Conservation (phyloP, 257 asterid species). For the Solanum clarkiae region DNA sequence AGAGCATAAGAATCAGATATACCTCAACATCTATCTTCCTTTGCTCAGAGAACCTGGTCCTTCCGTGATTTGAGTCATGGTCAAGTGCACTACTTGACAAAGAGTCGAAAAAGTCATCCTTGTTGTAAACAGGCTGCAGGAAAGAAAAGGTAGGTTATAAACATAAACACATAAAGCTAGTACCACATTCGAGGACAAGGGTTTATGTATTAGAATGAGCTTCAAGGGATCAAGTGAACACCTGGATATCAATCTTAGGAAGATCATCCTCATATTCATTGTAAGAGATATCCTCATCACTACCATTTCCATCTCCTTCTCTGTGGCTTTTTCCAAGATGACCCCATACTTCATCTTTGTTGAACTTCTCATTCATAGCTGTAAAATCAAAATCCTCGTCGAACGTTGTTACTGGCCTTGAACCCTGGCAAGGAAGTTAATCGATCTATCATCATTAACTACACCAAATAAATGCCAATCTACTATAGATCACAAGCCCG, state of each 20-base stretch:
- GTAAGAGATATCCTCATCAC: constrained; percentile 40
- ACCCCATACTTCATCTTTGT: constrained; percentile 98
- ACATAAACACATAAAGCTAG: neutral
- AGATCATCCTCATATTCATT: constrained; percentile 44
- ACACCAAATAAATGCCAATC: neutral
- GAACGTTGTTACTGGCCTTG: constrained; percentile 58
- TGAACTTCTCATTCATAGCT: constrained; percentile 98
- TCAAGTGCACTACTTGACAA: constrained; percentile 50
- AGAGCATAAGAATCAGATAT: neutral
- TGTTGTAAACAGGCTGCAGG: constrained; percentile 66
- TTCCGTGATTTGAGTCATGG: constrained; percentile 43
- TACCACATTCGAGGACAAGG: neutral
- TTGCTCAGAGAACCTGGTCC: constrained; percentile 88
- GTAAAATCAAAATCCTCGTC: constrained; percentile 88
- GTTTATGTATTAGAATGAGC: neutral
- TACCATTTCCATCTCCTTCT: constrained; percentile 44
- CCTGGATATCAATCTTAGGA: constrained; percentile 59
- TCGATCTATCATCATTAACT: neutral
- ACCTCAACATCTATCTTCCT: constrained; percentile 94
- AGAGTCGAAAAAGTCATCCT: constrained; percentile 88
- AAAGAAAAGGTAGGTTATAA: neutral
- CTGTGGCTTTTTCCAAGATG: constrained; percentile 77
- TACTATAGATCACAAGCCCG: neutral
- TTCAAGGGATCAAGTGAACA: constrained; percentile 1
- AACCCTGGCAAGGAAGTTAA: constrained; percentile 19